Evolutionary conservation across 1,139 yeast species (phyloP), one percentile per base, ranked within the genome.

Genomic region (Yamadazyma diddensiae): DNA sequence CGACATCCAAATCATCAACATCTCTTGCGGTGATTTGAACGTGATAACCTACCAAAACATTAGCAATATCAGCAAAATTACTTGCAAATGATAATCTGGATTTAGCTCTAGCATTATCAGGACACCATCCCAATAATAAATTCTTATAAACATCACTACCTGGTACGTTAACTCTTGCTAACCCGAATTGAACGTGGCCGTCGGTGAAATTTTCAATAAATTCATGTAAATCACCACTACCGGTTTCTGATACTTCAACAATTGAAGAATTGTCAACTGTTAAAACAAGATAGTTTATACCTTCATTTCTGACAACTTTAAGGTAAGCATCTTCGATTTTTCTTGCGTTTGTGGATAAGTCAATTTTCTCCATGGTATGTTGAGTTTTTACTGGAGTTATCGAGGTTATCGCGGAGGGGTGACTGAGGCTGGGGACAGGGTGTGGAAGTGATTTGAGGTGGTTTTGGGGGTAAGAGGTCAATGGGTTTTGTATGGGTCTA

Each of bases 1-100:
- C 70, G 29, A 83, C 85, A 47, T 85, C 85, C 55, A 94, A 72
- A 55, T 94, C 98, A 51, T 87, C 96, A 34, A 77, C 73, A 52
- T 86, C 94, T 60, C 97, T 78, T n/a, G 97, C 98, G 26, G 97
- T 87, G 44, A 94, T 80, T 60, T 92, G 97, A 35, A 92, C 90
- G 55, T 92, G 98, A 61, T 90, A 92, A 24, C 95, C 95, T 45
- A 71, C 71, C 47, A 83, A 70, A 15, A 79, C 67, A 38, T 70
- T 77, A 19, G 90, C 76, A 11, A 83, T 83, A 26, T 79, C 83
- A 28, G 86, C 86, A 46, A 82, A 80, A 57, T 83, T 83, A 43
- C 78, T 63, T 17, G 90, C 88, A 59, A 80, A 83, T 2, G 88
- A 79, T 37, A 85, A 73, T 49, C 87, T 72, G 24, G 81, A 70